A percentile compares a stretch with the other conserved stretches of the same genome.
Evolutionary conservation across 1,284 basidiomycete species (phyloP).

Genomic region (Ustilago bromivora): DNA sequence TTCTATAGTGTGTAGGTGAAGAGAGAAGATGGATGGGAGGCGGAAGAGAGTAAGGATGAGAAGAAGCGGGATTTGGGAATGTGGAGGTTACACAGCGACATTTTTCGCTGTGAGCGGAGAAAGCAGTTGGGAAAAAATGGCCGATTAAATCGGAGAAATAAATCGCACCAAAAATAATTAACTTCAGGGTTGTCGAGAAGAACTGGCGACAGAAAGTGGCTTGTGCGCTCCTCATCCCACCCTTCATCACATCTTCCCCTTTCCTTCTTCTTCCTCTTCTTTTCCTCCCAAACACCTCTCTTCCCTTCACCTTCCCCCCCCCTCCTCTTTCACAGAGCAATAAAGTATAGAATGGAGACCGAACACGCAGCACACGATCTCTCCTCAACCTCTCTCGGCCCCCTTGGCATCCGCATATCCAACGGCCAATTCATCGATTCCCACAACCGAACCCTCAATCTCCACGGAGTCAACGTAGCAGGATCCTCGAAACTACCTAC

Average conservation of each 20-base stretch:
- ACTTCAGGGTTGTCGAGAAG: background rate
- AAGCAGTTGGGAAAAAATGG: background rate
- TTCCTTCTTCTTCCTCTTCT: background rate
- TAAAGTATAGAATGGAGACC: conserved; percentile 9
- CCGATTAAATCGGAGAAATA: conserved; percentile 14
- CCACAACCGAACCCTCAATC: conserved; percentile 64
- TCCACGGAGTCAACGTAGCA: conserved; percentile 70
- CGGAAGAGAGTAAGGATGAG: background rate
- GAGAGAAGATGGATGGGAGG: background rate
- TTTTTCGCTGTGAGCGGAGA: background rate
- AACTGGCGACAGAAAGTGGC: background rate
- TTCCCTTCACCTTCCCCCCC: background rate
- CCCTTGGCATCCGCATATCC: conserved; percentile 26
- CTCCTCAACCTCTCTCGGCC: conserved; percentile 47
- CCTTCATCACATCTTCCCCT: background rate
- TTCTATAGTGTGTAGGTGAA: background rate
- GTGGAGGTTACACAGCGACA: conserved; percentile 15
- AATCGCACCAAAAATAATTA: background rate
- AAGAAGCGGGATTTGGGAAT: conserved; percentile 28
- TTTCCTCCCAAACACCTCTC: background rate
- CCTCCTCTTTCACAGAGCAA: background rate
- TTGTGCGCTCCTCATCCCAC: conserved; percentile 6
- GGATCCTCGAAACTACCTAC: conserved; percentile 69
- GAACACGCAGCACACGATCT: conserved; percentile 56
- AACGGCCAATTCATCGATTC: conserved; percentile 65